Evolutionary conservation across 768 basidiomycete species (phyloP), one percentile per base, ranked within the genome.

Genomic region (Cystobasidium ongulense): DNA sequence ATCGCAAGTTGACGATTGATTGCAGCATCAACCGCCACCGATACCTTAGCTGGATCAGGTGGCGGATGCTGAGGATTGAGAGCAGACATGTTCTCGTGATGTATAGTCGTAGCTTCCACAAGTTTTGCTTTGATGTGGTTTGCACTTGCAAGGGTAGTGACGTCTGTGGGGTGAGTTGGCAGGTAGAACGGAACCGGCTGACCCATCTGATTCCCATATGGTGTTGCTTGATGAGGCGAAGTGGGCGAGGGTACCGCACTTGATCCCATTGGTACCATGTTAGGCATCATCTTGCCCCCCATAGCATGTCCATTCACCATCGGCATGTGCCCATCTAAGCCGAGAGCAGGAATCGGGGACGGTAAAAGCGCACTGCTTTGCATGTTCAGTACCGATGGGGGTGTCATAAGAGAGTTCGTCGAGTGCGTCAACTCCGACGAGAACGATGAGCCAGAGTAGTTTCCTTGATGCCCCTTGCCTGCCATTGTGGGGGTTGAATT

Each of bases 11-110:
- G 52, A 38, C 53, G 52, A 35, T 31, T 54, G 25, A 71, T 71
- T 33, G 68, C 68, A 29, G 52, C 52, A 36, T 71, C 68, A 33
- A 71, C 68, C 21, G 68, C 68, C 5, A 23, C 29, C 1, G 31
- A 31, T 7, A 71, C 68, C 33, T 71, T 54, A 13, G 54, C 50
- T 4, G 52, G 68, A 25, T 57, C 53, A 10, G 68, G 50, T 35
- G 54, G 68, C 3, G 68, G 68, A n/a, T 57, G 68, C 27, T 35
- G 46, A 11, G 68, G 68, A 29, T 71, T 71, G 13, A 71, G 68
- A 17, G 68, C 43, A n/a, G 68, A 54, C 27, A 71, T 52, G 43
- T 71, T 71, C 17, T 71, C 68, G 54, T 71, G 68, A 43, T 71
- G 68, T 15, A 71, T 54, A 33, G 68, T 71, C 13, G 68, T 71